phyloP scores from a whole-genome alignment of 371 early-diverging fungal genomes.

The Circinella umbellata region DNA sequence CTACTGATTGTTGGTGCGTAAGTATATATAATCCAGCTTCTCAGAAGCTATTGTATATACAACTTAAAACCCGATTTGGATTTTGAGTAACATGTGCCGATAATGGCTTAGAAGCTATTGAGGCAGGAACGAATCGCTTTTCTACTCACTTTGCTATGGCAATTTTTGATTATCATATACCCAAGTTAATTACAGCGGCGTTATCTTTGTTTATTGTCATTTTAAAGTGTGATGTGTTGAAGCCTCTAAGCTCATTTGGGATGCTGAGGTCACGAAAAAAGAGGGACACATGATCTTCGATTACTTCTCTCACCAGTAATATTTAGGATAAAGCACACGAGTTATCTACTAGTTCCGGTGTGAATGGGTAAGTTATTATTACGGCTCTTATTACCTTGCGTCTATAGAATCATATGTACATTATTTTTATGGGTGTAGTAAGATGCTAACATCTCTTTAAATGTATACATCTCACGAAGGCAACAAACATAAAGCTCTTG shows the following conservation, averaged over 20 bases:
- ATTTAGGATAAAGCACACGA: conserved; percentile 19
- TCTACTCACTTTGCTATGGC: conserved; percentile 38
- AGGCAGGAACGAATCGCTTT: conserved; percentile 37
- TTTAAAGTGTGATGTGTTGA: conserved; percentile 57
- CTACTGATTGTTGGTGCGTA: background rate
- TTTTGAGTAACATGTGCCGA: conserved; percentile 50
- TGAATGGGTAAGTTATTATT: conserved; percentile 18
- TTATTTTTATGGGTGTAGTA: no score
- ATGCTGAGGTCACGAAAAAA: conserved; percentile 29
- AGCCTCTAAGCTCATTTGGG: conserved; percentile 43
- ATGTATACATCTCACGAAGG: conserved; percentile 41
- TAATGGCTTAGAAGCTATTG: conserved; percentile 47
- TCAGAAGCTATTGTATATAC: conserved; percentile 45
- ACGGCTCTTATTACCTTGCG: conserved; percentile 35
- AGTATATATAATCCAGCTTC: conserved; percentile 49
- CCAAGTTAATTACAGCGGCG: conserved; percentile 24
- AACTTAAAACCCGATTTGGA: conserved; percentile 45
- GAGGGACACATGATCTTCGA: conserved; percentile 22
- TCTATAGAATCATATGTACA: no score
- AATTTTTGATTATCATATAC: conserved; percentile 57
- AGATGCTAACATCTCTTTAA: background rate
- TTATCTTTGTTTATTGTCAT: background rate
- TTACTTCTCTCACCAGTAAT: conserved; percentile 14
- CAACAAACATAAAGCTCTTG: conserved; percentile 41
- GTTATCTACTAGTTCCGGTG: conserved; percentile 11